Conservation (phyloP, 139 green algal genomes). For the Chlorella sorokiniana region DNA sequence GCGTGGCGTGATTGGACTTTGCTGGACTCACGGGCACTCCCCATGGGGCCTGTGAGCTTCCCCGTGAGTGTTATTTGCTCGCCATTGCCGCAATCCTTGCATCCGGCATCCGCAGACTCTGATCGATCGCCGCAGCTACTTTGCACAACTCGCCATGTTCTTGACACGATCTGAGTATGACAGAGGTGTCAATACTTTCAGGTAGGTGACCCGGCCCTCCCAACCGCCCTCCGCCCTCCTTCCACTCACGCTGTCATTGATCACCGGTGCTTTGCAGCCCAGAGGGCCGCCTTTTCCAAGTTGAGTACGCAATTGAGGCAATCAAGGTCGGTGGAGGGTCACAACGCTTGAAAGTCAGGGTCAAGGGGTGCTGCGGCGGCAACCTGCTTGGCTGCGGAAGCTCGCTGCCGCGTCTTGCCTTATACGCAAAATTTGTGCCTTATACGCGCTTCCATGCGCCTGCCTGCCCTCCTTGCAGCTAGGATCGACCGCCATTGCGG, state of each 20-base stretch:
- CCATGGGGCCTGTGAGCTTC: too few species aligned
- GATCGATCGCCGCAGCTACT: neutral
- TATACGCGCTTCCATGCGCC: neutral
- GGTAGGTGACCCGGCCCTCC: neutral
- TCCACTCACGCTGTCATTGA: too few species aligned
- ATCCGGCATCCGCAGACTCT: neutral
- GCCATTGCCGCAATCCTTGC: neutral
- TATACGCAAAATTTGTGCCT: neutral
- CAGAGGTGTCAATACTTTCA: conserved; percentile 97
- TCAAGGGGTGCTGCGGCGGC: neutral
- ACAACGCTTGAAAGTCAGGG: neutral
- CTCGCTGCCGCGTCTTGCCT: neutral
- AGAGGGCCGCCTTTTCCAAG: conserved; percentile 95
- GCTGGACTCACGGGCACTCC: too few species aligned
- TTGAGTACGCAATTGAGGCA: conserved; percentile 99
- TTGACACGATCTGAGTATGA: conserved; percentile 96
- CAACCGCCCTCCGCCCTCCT: neutral
- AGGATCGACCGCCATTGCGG: conserved; percentile 96
- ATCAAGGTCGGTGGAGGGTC: conserved; percentile 83
- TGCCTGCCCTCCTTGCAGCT: conserved; percentile 67
- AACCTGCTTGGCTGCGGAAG: neutral
- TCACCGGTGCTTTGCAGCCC: conserved; percentile 65
- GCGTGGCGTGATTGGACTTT: too few species aligned
- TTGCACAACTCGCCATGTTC: conserved; percentile 48
- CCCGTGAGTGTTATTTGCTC: too few species aligned